A percentile compares a stretch with the other conserved stretches of the same genome.
These are phyloP conservation scores for Gossypium rotundifolium DNA, from an alignment of 345 rosid species.

Conservation along the genomic window DNA sequence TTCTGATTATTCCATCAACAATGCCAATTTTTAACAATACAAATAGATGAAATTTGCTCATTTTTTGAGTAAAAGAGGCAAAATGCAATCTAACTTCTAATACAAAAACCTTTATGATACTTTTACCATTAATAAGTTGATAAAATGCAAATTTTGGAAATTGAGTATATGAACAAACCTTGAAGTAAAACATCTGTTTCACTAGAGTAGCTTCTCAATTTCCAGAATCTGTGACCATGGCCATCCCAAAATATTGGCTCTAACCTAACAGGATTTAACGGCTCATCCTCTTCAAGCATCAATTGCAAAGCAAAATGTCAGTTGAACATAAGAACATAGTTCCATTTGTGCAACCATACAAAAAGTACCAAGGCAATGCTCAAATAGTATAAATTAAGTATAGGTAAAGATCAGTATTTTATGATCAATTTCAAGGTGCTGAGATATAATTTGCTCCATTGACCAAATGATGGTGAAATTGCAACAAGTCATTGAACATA, in stretches of 20 bases:
- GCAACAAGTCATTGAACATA: slow-evolving; percentile 5
- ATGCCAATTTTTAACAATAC: too few species aligned
- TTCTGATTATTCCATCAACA: too few species aligned
- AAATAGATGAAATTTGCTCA: too few species aligned
- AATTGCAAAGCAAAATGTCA: background rate
- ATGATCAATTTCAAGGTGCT: background rate
- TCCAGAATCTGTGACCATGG: slow-evolving; percentile 9
- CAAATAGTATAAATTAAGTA: background rate
- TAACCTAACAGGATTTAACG: slow-evolving; percentile 15
- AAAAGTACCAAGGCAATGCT: background rate
- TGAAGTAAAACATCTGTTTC: slow-evolving; percentile 16
- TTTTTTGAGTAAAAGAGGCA: too few species aligned
- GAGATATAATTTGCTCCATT: background rate
- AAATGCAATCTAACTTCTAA: too few species aligned
- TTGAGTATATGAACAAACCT: background rate
- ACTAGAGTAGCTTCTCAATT: slow-evolving; percentile 10
- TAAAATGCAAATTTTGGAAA: background rate
- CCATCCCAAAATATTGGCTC: slow-evolving; percentile 12
- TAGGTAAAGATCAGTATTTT: background rate
- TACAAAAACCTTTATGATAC: too few species aligned
- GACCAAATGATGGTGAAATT: background rate
- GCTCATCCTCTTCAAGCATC: background rate
- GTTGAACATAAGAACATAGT: background rate
- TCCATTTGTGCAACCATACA: background rate
- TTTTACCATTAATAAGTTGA: background rate